These are phyloP conservation scores for Luzula sylvatica DNA, from an alignment of 176 grass and related monocot species.

Conservation along the genomic window DNA sequence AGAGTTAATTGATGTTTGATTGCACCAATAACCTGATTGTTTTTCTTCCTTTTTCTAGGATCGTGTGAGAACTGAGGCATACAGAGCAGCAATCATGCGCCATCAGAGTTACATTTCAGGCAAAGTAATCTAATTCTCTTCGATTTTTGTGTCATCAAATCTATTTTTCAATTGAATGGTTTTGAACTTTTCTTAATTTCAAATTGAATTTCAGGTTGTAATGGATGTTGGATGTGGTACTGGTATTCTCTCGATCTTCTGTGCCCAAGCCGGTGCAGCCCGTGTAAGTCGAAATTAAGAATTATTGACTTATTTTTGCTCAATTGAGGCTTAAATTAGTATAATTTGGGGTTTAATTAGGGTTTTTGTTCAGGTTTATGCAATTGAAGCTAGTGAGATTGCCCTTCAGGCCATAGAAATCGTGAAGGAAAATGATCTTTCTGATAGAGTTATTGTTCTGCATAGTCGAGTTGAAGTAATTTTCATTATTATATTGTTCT, in stretches of 20 bases:
- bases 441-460: slow-evolving; percentile 55
- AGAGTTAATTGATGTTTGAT: too few relatives aligned
- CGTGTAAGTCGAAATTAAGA: slow-evolving; percentile 34
- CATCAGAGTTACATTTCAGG: slow-evolving; percentile 84
- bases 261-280: slow-evolving; percentile 78
- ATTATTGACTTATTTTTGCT: too few relatives aligned
- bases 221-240: slow-evolving; percentile 95
- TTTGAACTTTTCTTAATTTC: neutral
- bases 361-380: slow-evolving; percentile 54
- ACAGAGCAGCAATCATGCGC: slow-evolving; percentile 48
- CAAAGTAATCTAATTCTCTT: slow-evolving; percentile 42
- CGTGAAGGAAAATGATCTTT: slow-evolving; percentile 64
- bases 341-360: slow-evolving; percentile 4
- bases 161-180: neutral
- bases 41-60: slow-evolving; percentile 32
- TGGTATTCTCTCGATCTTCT: slow-evolving; percentile 85
- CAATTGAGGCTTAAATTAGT: neutral
- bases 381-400: slow-evolving; percentile 80
- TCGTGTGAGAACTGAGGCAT: slow-evolving; percentile 70
- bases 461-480: slow-evolving; percentile 87
- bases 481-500: slow-evolving; percentile 15
- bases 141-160: neutral
- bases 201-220: slow-evolving; percentile 45
- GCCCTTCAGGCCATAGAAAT: slow-evolving; percentile 69
- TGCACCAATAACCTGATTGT: too few relatives aligned